Evolutionary conservation across 768 basidiomycete species (phyloP).

Genomic region (Gloeopeniophorella convolvens): DNA sequence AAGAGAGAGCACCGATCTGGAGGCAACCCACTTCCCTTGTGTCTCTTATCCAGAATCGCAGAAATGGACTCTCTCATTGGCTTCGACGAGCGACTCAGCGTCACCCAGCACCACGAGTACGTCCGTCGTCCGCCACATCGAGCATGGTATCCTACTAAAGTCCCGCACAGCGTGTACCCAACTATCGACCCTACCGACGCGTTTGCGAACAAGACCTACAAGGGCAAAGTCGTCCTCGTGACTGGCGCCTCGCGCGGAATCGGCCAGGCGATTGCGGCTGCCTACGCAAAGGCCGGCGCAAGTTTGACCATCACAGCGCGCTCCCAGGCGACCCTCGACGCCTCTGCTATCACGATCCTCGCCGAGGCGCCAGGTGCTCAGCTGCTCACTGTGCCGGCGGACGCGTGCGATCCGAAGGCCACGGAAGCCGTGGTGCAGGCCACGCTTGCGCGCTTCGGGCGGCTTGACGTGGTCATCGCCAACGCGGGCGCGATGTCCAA

Average conservation of each 20-base stretch:
- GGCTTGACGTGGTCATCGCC: slow-evolving; percentile 18
- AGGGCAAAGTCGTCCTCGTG: slow-evolving; percentile 19
- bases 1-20: no score
- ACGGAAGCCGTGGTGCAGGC: slow-evolving; percentile 3
- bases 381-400: slow-evolving; percentile 9
- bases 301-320: slow-evolving; percentile 11
- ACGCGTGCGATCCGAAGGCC: slow-evolving; percentile 5
- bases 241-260: slow-evolving; percentile 17
- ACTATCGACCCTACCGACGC: not conserved
- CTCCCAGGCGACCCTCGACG: slow-evolving; percentile 5
- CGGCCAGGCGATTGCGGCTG: slow-evolving; percentile 7
- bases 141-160: not conserved
- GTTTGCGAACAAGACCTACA: slow-evolving; percentile 3
- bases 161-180: not conserved
- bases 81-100: not conserved
- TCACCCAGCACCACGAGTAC: not conserved
- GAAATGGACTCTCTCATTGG: no score
- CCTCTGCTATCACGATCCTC: slow-evolving; percentile 9
- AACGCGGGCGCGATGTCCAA: slow-evolving; percentile 3
- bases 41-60: no score
- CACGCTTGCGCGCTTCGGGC: slow-evolving; percentile 19
- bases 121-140: no score
- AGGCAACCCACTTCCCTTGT: no score
- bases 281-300: slow-evolving; percentile 15
- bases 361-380: not conserved